Evolutionary conservation across 352 stramenopile species (phyloP), one percentile per base, ranked within the genome.

Genomic region (Phytophthora foliorum): DNA sequence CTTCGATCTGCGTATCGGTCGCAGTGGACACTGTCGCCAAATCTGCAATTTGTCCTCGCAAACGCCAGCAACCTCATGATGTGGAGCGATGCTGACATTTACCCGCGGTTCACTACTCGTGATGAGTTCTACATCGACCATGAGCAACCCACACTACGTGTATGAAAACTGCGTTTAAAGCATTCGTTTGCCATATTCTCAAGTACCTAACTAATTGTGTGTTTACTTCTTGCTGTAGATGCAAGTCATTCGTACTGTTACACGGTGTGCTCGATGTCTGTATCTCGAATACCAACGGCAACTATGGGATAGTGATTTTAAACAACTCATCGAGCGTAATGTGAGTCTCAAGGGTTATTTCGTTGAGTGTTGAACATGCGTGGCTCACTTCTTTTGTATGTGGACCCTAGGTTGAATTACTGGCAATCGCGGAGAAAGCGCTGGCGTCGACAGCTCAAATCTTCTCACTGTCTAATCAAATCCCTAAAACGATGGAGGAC

Each of bases 1-100:
- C 51, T 95, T 31, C 72, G 88, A 8, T 81, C 73, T 1, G 84
- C 86, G 22, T 95, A 95, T 56, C 75, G 84, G 1, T 83, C 84
- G 10, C 82, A 92, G 54, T 95, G 88, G 88, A 89, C 64, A 4
- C 59, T 92, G 36, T 55, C 63, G 14, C 57, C 69, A 1, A 72
- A 82, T 27, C 57, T 88, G 22, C 80, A 72, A 21, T 72, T 78
- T 11, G 83, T 93, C 25, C 75, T 95, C 9, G 82, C 86, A 1
- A 81, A 87, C 29, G 67, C 80, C 24, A 86, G 84, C n/a, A 92
- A 94, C 45, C 53, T 93, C 14, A 95, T 95, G 88, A 81, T 95
- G 59, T 94, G 84, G 81, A 87, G 81, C 60, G 88, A 95, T 54
- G 66, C 64, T 17, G 88, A 95, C 38, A 67, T 93, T 27, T 95